Evolutionary conservation across 208 protist species (phyloP), one percentile per base, ranked within the genome.

Genomic region (Leishmania amazonensis): DNA sequence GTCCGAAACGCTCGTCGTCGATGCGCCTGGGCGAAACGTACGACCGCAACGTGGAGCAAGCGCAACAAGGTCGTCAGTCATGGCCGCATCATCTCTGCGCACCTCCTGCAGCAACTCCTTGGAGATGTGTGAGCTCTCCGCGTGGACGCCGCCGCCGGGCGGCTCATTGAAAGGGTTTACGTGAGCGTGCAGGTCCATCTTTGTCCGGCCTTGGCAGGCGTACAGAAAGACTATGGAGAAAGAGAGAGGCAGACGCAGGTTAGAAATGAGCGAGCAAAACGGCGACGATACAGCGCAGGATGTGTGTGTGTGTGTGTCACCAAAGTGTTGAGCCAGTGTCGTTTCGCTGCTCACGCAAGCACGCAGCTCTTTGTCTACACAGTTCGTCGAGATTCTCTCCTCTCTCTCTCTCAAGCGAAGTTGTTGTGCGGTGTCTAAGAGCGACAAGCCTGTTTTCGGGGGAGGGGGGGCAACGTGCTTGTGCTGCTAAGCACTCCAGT

Each of bases 21-120:
- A 31, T 2, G 38, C 74, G 47, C 65, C 75, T 17, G 31, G 21
- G 21, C 79, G 79, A 28, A 76, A 81, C 24, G 76, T 57, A 60
- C 53, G 65, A 13, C 77, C 64, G 65, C 81, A 76, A 60, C 80
- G 83, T 71, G 85, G 78, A 11, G 83, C 78, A 3, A 96, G 80
- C 3, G 84, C 85, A 7, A 87, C 79, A 17, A 94, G 51, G 35
- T 96, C 90, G 8, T 79, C 74, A 24, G 87, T 86, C 94, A 97
- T 97, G 17, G 67, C 81, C 7, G 88, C 89, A 71, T 97, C 94
- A 45, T 88, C 94, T 5, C 76, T 75, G 21, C 92, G 89, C 24
- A 97, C 89, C 58, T 95, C 88, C 19, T 92, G 88, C 3, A 86
- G 87, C 51, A 95, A 78, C 13, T 85, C 85, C 76, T 90, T 94